Percentiles rank a stretch among this genome's conserved stretches.
These are phyloP conservation scores for Pseudogymnoascus sp. DNA, from an alignment of 2,329 filamentous ascomycete species.

Conservation along the genomic window DNA sequence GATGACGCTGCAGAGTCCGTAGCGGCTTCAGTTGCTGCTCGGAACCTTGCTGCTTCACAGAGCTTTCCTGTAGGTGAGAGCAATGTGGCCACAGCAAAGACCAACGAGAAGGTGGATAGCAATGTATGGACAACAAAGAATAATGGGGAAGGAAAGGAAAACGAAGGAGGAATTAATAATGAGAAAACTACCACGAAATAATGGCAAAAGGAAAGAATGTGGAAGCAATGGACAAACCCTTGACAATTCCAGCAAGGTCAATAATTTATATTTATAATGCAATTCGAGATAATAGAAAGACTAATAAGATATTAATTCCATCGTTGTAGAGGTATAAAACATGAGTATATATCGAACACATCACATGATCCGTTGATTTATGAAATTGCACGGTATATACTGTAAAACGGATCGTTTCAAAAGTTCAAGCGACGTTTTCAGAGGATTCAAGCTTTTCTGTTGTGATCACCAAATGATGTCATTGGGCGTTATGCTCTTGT, in stretches of 20 bases:
- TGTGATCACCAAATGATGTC: background rate
- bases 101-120: background rate
- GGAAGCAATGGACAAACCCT: background rate
- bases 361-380: background rate
- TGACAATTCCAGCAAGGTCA: background rate
- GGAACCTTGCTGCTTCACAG: background rate
- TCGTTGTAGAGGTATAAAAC: background rate
- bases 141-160: background rate
- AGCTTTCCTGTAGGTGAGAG: background rate
- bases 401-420: background rate
- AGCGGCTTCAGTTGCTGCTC: background rate
- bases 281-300: background rate
- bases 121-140: background rate
- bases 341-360: background rate
- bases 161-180: background rate
- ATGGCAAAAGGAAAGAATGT: background rate
- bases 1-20: background rate
- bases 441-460: slow-evolving; percentile 2
- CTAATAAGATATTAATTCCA: background rate
- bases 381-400: background rate
- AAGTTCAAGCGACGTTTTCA: background rate
- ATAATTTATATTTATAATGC: background rate
- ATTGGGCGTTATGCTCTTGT: background rate
- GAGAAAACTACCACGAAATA: background rate
- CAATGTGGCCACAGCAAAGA: background rate